phyloP scores from a whole-genome alignment of 805 yeast species.

The Isabelozyma rhagii region DNA sequence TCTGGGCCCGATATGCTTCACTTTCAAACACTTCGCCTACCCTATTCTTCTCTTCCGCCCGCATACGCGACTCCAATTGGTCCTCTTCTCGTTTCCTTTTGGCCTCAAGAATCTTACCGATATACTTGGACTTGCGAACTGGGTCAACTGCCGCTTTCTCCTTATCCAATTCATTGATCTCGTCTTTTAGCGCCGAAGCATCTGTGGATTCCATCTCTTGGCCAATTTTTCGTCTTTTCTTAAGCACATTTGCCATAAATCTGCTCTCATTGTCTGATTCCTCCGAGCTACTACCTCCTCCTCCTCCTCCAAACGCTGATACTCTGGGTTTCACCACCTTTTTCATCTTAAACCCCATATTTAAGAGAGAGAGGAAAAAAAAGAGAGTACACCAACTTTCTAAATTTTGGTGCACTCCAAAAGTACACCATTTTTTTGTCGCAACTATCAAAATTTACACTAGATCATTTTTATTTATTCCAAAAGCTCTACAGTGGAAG shows the following conservation, averaged over 20 bases:
- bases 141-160: slow-evolving; percentile 14
- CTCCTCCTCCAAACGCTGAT: background rate
- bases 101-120: slow-evolving; percentile 42
- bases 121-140: slow-evolving; percentile 18
- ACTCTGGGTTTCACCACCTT: background rate
- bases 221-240: background rate
- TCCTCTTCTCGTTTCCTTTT: slow-evolving; percentile 46
- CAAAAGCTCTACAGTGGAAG: too few relatives aligned
- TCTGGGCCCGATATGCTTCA: slow-evolving; percentile 39
- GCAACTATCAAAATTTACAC: too few relatives aligned
- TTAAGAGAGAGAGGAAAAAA: background rate
- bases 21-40: slow-evolving; percentile 47
- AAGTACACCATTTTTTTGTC: too few relatives aligned
- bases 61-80: slow-evolving; percentile 33
- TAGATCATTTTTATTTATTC: too few relatives aligned
- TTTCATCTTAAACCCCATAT: background rate
- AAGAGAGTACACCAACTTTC: background rate
- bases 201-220: background rate
- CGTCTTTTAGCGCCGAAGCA: background rate
- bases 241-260: background rate
- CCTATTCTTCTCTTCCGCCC: slow-evolving; percentile 33
- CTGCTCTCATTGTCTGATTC: background rate
- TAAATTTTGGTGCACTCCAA: background rate
- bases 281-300: background rate
- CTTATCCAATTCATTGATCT: slow-evolving; percentile 2